Conservation (phyloP, 495 filamentous ascomycete genomes). For the Acidomyces sp. region DNA sequence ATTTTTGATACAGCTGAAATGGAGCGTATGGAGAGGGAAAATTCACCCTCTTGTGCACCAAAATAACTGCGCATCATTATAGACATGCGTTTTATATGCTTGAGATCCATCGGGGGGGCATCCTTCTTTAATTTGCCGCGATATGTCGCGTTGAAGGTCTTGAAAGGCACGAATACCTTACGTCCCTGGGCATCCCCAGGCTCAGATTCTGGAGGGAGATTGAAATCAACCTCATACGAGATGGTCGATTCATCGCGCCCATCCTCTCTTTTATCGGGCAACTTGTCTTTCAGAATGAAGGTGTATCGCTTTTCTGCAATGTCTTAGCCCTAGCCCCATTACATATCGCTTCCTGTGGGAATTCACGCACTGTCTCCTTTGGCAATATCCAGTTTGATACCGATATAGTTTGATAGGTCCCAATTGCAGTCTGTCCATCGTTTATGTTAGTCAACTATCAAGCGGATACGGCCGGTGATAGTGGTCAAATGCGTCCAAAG, state of each 20-base stretch:
- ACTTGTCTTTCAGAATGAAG: slow-evolving; percentile 56
- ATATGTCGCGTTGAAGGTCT: slow-evolving; percentile 55
- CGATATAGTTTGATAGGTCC: slow-evolving; percentile 29
- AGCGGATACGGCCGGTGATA: too few relatives aligned
- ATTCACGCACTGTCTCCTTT: slow-evolving; percentile 28
- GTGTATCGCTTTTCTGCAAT: slow-evolving; percentile 47
- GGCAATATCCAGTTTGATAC: slow-evolving; percentile 22
- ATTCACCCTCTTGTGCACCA: slow-evolving; percentile 57
- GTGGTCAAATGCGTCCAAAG: too few relatives aligned
- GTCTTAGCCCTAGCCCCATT: not conserved
- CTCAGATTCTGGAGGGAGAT: slow-evolving; percentile 7
- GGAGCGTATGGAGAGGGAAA: slow-evolving; percentile 43
- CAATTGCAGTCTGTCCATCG: slow-evolving; percentile 24
- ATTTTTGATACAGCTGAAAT: slow-evolving; percentile 32
- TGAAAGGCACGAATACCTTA: slow-evolving; percentile 43
- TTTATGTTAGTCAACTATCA: too few relatives aligned
- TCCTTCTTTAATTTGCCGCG: slow-evolving; percentile 51
- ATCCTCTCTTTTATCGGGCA: slow-evolving; percentile 41
- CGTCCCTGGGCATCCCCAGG: slow-evolving; percentile 11
- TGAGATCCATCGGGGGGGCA: slow-evolving; percentile 40
- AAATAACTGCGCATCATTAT: slow-evolving; percentile 72
- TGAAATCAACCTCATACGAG: slow-evolving; percentile 45
- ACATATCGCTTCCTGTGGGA: not conserved
- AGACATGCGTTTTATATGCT: slow-evolving; percentile 48
- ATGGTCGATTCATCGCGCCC: slow-evolving; percentile 50